Evolutionary conservation across 805 yeast genomes (phyloP), one percentile per base, ranked within the genome.

Genomic region (Candida krabiensis): DNA sequence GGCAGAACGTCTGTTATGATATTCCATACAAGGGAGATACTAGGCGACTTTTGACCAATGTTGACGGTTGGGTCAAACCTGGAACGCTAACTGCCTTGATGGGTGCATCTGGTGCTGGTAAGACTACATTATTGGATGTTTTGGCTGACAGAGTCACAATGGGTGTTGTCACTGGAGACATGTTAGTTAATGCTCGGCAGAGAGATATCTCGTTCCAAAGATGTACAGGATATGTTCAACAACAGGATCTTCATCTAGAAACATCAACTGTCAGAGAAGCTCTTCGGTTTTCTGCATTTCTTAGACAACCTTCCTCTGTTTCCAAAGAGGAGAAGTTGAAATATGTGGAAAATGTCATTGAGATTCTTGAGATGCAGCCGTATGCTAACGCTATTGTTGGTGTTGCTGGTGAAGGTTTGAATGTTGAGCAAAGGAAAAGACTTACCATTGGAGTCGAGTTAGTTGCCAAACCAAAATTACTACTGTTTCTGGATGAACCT

Each of bases 71-170:
- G 56, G 63, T 67, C 49, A 58, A 61, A 19, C 80, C 83, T 3
- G 83, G 82, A 28, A 66, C 71, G 4, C 58, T 76, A 50, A 77
- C 81, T 19, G 82, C 83, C 2, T 58, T 77, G 25, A 76, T 76
- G 79, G 83, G 83, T 38, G 80, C 74, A 49, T 73, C 80, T 2
- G 83, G 83, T 46, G 82, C 82, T 15, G 83, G 82, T 52, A 77
- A 77, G 52, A 77, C 82, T 0, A 77, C 83, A 5, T 57, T 77
- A 35, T 63, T 77, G 40, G 77, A 77, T 49, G 70, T 71, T 21
- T 56, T 77, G 42, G 70, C 79, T 29, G 72, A 68, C 49, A 63
- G 83, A 52, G 61, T 67, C 26, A 70, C 70, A 34, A 60, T 68
- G 38, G 82, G 81, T 43, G 67, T 72, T 35, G 61, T 76, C 22